phyloP scores from a whole-genome alignment of 306 rosid genomes.

The Castanopsis chinensis region DNA sequence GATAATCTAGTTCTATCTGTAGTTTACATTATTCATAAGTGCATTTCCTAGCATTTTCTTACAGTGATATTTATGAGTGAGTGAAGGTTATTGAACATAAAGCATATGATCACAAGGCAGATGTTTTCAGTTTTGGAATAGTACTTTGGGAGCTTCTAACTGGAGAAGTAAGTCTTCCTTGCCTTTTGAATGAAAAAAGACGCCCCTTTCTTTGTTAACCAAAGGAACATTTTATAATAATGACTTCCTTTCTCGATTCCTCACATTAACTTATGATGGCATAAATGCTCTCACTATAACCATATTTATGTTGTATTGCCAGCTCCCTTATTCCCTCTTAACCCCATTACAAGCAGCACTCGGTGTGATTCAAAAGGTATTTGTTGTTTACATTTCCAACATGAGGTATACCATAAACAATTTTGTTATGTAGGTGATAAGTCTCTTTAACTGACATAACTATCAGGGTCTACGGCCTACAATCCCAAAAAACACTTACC shows the following conservation, averaged over 20 bases:
- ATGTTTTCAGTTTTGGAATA: conserved; percentile 93
- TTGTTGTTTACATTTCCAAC: conserved; percentile 18
- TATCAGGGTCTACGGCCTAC: conserved; percentile 77
- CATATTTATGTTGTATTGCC: conserved; percentile 28
- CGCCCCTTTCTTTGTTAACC: background rate
- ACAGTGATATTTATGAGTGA: background rate
- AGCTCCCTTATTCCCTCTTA: conserved; percentile 85
- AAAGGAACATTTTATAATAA: background rate
- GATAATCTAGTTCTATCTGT: background rate
- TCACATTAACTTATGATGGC: conserved; percentile 1
- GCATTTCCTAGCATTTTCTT: conserved; percentile 10
- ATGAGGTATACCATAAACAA: background rate
- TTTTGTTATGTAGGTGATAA: conserved; percentile 8
- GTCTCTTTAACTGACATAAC: conserved; percentile 22
- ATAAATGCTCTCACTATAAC: conserved; percentile 13
- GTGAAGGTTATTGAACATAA: conserved; percentile 97
- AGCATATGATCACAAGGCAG: conserved; percentile 97
- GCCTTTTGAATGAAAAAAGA: background rate
- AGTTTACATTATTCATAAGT: background rate
- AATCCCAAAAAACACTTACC: conserved; percentile 71
- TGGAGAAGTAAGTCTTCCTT: conserved; percentile 66
- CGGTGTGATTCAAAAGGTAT: conserved; percentile 97
- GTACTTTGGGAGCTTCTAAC: conserved; percentile 97
- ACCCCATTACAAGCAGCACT: conserved; percentile 99
- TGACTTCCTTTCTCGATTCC: background rate